Percentiles rank a stretch among this genome's conserved stretches.
These are phyloP conservation scores for Aristolochia fimbriata DNA, from an alignment of 164 flowering plant genomes.

Conservation along the genomic window DNA sequence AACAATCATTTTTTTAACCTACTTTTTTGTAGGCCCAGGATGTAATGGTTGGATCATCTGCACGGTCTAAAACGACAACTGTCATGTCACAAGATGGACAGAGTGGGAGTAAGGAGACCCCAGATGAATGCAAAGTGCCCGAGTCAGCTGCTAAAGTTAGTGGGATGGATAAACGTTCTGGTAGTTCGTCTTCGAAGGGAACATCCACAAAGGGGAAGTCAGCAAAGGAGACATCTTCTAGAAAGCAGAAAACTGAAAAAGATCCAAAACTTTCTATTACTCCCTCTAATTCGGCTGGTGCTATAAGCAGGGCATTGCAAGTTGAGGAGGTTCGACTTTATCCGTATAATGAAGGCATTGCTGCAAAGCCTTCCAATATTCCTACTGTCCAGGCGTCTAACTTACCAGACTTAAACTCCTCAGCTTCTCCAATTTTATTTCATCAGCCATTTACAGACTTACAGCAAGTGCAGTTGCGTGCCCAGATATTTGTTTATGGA, in stretches of 20 bases:
- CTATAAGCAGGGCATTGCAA: conserved; percentile 22
- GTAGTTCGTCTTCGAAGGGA: conserved; percentile 33
- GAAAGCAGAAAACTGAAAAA: conserved; percentile 21
- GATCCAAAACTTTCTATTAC: conserved; percentile 20
- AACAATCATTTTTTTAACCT: too few species aligned
- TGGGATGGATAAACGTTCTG: conserved; percentile 37
- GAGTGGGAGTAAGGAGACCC: conserved; percentile 19
- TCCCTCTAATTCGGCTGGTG: conserved; percentile 22
- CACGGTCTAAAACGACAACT: background rate
- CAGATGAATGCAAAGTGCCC: conserved; percentile 14
- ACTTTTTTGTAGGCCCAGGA: too few species aligned
- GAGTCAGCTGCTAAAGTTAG: conserved; percentile 14
- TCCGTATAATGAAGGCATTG: conserved; percentile 23
- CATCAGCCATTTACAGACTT: conserved; percentile 65
- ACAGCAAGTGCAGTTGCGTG: conserved; percentile 97
- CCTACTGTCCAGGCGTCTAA: conserved; percentile 31
- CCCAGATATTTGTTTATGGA: conserved; percentile 98
- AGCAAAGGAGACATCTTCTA: conserved; percentile 27
- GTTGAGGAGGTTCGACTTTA: conserved; percentile 24
- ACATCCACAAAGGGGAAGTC: conserved; percentile 31
- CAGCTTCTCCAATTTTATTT: conserved; percentile 35
- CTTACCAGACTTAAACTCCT: conserved; percentile 59
- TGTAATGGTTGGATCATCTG: too few species aligned
- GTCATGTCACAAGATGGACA: conserved; percentile 23
- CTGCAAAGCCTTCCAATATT: conserved; percentile 26